Percentiles rank a stretch among this genome's conserved stretches.
phyloP scores from a whole-genome alignment of 2,329 filamentous ascomycete genomes.

The Microdochium trichocladiopsis region DNA sequence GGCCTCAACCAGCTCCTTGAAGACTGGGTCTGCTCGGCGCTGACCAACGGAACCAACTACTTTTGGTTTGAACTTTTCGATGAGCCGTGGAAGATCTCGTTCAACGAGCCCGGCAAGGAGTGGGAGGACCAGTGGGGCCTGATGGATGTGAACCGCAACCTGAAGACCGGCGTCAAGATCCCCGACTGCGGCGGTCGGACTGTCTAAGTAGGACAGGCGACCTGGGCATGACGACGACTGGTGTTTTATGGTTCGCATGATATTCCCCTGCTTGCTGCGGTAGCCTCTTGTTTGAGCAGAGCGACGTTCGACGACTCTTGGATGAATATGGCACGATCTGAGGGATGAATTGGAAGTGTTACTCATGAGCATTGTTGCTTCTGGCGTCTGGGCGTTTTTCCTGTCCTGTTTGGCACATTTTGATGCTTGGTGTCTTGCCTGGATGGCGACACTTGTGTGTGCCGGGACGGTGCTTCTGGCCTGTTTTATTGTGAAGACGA shows the following conservation, averaged over 20 bases:
- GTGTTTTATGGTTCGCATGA: background rate
- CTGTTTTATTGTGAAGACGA: no score
- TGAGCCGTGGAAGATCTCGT: conserved; percentile 85
- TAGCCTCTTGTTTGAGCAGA: no score
- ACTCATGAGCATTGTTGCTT: no score
- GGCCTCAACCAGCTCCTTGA: conserved; percentile 84
- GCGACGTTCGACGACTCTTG: no score
- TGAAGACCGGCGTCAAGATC: conserved; percentile 80
- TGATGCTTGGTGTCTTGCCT: no score
- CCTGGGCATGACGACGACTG: background rate
- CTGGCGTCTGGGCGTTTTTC: no score
- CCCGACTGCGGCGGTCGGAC: conserved; percentile 79
- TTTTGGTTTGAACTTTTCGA: conserved; percentile 98
- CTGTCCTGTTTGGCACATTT: no score
- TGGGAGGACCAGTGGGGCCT: conserved; percentile 98
- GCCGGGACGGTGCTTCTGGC: no score
- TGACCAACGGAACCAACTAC: conserved; percentile 81
- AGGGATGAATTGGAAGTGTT: no score
- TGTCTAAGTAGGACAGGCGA: conserved; percentile 24
- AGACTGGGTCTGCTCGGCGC: conserved; percentile 74
- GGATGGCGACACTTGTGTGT: no score
- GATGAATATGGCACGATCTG: no score
- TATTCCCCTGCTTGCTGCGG: background rate
- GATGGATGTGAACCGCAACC: conserved; percentile 74
- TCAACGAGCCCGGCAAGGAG: conserved; percentile 59